Evolutionary conservation across 306 rosid genomes (phyloP).

Genomic region (Inga laurina): DNA sequence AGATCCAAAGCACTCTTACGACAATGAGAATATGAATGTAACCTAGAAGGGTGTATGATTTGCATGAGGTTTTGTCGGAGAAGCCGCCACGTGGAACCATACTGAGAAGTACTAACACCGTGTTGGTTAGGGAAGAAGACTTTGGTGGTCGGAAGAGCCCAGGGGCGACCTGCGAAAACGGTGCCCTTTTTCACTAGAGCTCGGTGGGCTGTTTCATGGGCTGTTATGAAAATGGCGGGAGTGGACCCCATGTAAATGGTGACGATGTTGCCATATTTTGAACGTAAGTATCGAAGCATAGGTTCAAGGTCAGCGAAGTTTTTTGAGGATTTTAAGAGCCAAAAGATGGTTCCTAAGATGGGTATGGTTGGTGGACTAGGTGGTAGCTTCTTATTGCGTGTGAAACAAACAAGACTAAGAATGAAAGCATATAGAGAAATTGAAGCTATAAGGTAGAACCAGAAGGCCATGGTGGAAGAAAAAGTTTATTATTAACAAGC

Average conservation of each 20-base stretch:
- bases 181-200: constrained; percentile 50
- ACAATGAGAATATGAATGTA: constrained; percentile 36
- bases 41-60: constrained; percentile 38
- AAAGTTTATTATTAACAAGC: not conserved
- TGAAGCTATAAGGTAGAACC: constrained; percentile 30
- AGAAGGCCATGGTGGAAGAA: constrained; percentile 30
- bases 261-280: constrained; percentile 50
- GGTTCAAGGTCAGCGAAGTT: constrained; percentile 53
- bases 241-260: constrained; percentile 47
- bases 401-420: constrained; percentile 11
- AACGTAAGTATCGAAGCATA: constrained; percentile 37
- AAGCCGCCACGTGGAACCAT: constrained; percentile 48
- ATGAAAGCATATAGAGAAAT: constrained; percentile 4
- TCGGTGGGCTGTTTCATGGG: constrained; percentile 46
- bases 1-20: constrained; percentile 42
- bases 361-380: constrained; percentile 59
- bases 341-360: constrained; percentile 45
- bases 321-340: constrained; percentile 51
- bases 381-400: constrained; percentile 36
- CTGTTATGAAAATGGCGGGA: constrained; percentile 52
- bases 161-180: constrained; percentile 49
- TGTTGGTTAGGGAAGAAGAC: constrained; percentile 41
- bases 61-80: constrained; percentile 54
- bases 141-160: constrained; percentile 29
- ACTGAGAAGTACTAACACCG: constrained; percentile 34